Conservation (phyloP, 1,284 basidiomycete species). For the Somion occarium region DNA sequence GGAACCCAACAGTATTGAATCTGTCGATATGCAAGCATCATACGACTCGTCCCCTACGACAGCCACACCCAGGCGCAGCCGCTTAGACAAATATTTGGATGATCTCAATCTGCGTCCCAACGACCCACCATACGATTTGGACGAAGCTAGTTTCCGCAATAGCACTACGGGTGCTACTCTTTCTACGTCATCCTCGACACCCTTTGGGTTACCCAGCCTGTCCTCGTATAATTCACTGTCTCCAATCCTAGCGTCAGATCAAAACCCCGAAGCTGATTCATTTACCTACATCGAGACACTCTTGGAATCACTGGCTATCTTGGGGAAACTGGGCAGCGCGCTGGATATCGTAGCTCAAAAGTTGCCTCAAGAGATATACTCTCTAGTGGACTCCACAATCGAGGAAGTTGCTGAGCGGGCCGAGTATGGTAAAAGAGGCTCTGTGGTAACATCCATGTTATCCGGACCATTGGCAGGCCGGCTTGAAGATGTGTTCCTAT, state of each 20-base stretch:
- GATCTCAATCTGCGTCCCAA: conserved; percentile 74
- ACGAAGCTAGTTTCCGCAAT: conserved; percentile 44
- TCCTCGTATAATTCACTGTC: conserved; percentile 19
- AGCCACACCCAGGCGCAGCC: conserved; percentile 13
- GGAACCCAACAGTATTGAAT: conserved; percentile 24
- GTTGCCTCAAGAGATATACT: conserved; percentile 80
- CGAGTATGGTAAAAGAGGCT: conserved; percentile 62
- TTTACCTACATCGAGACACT: conserved; percentile 94
- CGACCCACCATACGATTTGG: conserved; percentile 72
- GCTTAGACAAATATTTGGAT: conserved; percentile 64
- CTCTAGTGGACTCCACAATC: conserved; percentile 82
- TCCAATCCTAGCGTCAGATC: conserved; percentile 14
- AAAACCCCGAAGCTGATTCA: conserved; percentile 88
- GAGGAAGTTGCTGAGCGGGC: conserved; percentile 89
- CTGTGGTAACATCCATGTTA: conserved; percentile 29
- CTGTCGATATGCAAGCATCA: background rate
- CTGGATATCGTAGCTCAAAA: conserved; percentile 86
- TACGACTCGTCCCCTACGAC: conserved; percentile 32
- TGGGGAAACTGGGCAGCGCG: conserved; percentile 85
- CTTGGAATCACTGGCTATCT: conserved; percentile 85
- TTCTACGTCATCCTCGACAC: conserved; percentile 19
- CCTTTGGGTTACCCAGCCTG: conserved; percentile 18
- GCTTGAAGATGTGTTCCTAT: conserved; percentile 40
- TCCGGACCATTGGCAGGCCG: conserved; percentile 12
- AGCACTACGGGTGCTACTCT: conserved; percentile 23